These are phyloP conservation scores for Furcasterigmium sp. DNA, from an alignment of 2,329 filamentous ascomycete genomes.

Conservation along the genomic window DNA sequence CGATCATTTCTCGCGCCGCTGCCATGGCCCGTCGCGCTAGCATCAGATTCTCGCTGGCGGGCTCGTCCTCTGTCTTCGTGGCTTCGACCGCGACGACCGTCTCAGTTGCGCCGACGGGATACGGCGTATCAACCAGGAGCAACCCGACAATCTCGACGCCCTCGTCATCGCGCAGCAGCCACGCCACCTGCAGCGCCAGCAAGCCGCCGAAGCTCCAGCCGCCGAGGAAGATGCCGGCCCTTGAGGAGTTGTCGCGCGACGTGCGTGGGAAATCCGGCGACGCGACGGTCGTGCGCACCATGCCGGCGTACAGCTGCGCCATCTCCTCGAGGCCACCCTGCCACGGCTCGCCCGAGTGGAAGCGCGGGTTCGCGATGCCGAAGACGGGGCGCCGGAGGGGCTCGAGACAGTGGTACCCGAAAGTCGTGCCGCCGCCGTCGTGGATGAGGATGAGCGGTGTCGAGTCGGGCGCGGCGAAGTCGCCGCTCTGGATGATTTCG, in stretches of 20 bases:
- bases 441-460: slow-evolving; percentile 53
- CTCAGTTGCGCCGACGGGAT: slow-evolving; percentile 16
- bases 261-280: slow-evolving; percentile 18
- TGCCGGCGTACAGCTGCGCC: slow-evolving; percentile 42
- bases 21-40: slow-evolving; percentile 32
- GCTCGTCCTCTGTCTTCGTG: slow-evolving; percentile 19
- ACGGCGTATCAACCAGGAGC: slow-evolving; percentile 48
- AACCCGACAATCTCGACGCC: slow-evolving; percentile 40
- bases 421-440: slow-evolving; percentile 56
- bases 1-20: slow-evolving; percentile 34
- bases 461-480: slow-evolving; percentile 12
- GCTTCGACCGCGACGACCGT: neutral
- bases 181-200: slow-evolving; percentile 44
- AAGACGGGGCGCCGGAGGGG: slow-evolving; percentile 43
- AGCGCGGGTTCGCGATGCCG: slow-evolving; percentile 50
- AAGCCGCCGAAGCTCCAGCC: slow-evolving; percentile 53
- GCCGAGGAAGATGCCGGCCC: slow-evolving; percentile 41
- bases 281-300: slow-evolving; percentile 34
- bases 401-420: slow-evolving; percentile 50
- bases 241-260: too few species aligned
- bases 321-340: slow-evolving; percentile 49
- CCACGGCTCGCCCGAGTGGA: slow-evolving; percentile 40
- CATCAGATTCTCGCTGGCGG: slow-evolving; percentile 26
- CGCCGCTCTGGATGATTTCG: slow-evolving; percentile 13
- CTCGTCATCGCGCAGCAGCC: slow-evolving; percentile 24